These are phyloP conservation scores for Phytophthora meadii DNA, from an alignment of 352 stramenopile genomes.

Conservation along the genomic window DNA sequence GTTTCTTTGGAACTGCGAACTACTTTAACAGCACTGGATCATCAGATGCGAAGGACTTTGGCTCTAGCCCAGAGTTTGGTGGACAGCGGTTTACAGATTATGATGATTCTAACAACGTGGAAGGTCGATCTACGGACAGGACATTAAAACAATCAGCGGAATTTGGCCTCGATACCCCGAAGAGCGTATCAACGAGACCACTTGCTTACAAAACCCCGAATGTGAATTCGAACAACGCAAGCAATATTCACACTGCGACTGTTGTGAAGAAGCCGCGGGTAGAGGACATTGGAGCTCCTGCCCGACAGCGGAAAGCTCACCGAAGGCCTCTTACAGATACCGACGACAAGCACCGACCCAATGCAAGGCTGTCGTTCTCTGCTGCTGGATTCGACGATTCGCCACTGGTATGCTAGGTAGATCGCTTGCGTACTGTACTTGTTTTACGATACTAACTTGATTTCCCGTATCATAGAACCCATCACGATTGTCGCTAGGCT, in stretches of 20 bases:
- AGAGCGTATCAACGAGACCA: constrained; percentile 18
- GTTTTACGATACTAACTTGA: constrained; percentile 5
- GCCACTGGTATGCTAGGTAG: constrained; percentile 43
- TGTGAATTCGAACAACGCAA: constrained; percentile 21
- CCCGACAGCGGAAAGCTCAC: constrained; percentile 55
- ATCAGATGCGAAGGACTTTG: constrained; percentile 10
- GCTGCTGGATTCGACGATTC: constrained; percentile 59
- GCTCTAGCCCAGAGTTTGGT: constrained; percentile 11
- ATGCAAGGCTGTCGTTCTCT: constrained; percentile 70
- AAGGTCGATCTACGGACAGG: constrained; percentile 31
- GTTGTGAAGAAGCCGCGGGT: constrained; percentile 68
- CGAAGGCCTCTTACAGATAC: constrained; percentile 63
- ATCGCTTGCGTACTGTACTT: neutral
- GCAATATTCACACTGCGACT: constrained; percentile 33
- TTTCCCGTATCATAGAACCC: constrained; percentile 23
- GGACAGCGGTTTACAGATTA: constrained; percentile 16
- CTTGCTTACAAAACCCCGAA: constrained; percentile 49
- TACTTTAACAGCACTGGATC: constrained; percentile 46
- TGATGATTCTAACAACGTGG: constrained; percentile 29
- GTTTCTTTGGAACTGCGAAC: constrained; percentile 67
- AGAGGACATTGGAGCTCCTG: constrained; percentile 38
- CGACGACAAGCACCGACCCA: constrained; percentile 57
- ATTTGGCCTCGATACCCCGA: constrained; percentile 34
- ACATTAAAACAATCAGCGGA: constrained; percentile 34
- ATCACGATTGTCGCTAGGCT: constrained; percentile 26